These are phyloP conservation scores for Anaeramoeba flamelloides DNA, from an alignment of 78 protist genomes.

Conservation along the genomic window DNA sequence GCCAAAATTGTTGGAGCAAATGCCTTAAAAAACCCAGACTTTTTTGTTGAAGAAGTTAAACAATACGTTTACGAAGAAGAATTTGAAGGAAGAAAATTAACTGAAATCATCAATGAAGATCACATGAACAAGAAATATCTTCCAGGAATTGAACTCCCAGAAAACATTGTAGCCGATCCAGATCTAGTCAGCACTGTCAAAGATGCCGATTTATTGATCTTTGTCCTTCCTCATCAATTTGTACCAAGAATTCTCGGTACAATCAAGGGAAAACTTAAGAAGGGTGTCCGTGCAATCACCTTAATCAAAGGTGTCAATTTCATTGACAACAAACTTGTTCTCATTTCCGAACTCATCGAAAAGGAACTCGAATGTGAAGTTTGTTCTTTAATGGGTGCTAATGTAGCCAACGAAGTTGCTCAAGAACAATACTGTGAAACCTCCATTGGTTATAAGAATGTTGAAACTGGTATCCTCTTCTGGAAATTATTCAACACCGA, in stretches of 20 bases:
- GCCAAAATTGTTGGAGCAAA: conserved; percentile 24
- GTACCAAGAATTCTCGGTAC: too few relatives aligned
- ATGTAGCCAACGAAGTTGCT: conserved; percentile 48
- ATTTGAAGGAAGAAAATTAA: conserved; percentile 32
- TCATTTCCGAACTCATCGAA: conserved; percentile 29
- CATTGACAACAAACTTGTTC: conserved; percentile 14
- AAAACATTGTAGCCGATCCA: conserved; percentile 26
- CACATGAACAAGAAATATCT: conserved; percentile 46
- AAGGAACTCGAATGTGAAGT: conserved; percentile 8
- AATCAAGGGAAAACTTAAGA: conserved; percentile 26
- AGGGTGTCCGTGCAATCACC: conserved; percentile 29
- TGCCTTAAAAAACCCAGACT: neutral
- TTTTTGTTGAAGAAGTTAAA: conserved; percentile 15
- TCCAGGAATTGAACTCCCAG: conserved; percentile 32
- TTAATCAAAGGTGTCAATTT: conserved; percentile 33
- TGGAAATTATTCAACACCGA: conserved; percentile 14
- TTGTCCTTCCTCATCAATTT: too few relatives aligned
- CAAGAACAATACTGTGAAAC: conserved; percentile 38
- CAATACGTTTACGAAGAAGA: conserved; percentile 38
- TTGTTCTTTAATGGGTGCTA: conserved; percentile 46
- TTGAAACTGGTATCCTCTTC: conserved; percentile 8
- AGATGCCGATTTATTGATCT: too few relatives aligned
- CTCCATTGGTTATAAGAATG: conserved; percentile 22
- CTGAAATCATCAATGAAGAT: conserved; percentile 30
- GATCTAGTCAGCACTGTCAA: too few relatives aligned